Percentiles rank a stretch among this genome's conserved stretches.
phyloP scores from a whole-genome alignment of 106 monocot species.

The Chionographis japonica region DNA sequence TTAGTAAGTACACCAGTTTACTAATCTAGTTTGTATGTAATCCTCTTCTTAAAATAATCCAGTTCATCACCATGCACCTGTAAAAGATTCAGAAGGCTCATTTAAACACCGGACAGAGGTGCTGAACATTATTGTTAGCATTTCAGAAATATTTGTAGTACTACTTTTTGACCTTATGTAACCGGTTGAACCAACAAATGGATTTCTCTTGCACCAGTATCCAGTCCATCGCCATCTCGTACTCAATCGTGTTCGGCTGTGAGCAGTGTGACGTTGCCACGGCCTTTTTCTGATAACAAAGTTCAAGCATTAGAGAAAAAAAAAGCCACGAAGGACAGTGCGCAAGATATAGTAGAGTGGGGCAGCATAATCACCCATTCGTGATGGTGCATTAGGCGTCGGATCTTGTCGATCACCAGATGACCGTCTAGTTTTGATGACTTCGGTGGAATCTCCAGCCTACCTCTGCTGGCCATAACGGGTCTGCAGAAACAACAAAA shows the following conservation, averaged over 20 bases:
- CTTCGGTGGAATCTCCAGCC: constrained; percentile 28
- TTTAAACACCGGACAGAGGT: background rate
- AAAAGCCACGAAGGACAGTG: background rate
- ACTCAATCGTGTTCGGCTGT: constrained; percentile 90
- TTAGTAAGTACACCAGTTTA: too few relatives aligned
- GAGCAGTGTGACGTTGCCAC: constrained; percentile 83
- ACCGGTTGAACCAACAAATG: constrained; percentile 11
- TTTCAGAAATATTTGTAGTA: background rate
- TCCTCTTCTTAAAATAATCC: background rate
- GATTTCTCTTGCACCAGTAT: constrained; percentile 40
- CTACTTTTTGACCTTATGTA: constrained; percentile 47
- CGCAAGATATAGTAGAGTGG: background rate
- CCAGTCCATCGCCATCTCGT: constrained; percentile 88
- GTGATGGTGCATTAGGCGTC: constrained; percentile 24
- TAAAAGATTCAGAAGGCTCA: background rate
- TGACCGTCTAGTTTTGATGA: constrained; percentile 31
- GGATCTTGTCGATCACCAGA: constrained; percentile 27
- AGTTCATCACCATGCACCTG: constrained; percentile 4
- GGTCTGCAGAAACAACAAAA: constrained; percentile 39
- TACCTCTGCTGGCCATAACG: constrained; percentile 43
- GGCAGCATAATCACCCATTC: constrained; percentile 27
- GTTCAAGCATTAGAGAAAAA: background rate
- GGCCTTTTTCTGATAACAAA: constrained; percentile 54
- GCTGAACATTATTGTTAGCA: background rate
- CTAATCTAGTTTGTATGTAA: background rate